Evolutionary conservation across 257 asterid species (phyloP), one percentile per base, ranked within the genome.

Genomic region (Verbena officinalis): DNA sequence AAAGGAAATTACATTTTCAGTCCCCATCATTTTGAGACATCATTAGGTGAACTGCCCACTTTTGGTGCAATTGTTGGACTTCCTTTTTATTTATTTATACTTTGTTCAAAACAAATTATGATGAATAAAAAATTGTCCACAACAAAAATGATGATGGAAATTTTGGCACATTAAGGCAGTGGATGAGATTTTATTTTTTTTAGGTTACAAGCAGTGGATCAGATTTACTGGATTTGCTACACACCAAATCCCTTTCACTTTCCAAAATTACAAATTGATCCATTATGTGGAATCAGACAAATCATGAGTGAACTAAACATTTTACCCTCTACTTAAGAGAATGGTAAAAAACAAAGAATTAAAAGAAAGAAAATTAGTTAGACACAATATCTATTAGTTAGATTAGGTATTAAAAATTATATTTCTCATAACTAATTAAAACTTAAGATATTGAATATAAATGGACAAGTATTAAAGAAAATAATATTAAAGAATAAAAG

Each of bases 191-290:
- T 59, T n/a, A n/a, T n/a, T n/a, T n/a, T n/a, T n/a, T n/a, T n/a
- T n/a, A n/a, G n/a, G n/a, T n/a, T n/a, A n/a, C n/a, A n/a, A n/a
- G 5, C 24, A 67, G 60, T 77, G 75, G 78, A 69, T 67, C 20
- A 58, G 65, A 30, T 22, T 70, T 59, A 60, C 64, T 44, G 2
- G 42, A 69, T 42, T 38, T 42, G 9, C 50, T 43, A 43, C 60
- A n/a, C 49, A 65, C 65, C 59, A 59, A 65, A 65, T 54, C n/a
- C n/a, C n/a, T n/a, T n/a, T n/a, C n/a, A n/a, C n/a, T n/a, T n/a
- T n/a, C n/a, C n/a, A n/a, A n/a, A n/a, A n/a, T n/a, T n/a, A n/a
- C n/a, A n/a, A n/a, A n/a, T n/a, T n/a, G n/a, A n/a, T n/a, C n/a
- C n/a, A n/a, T n/a, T n/a, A n/a, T n/a, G n/a, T n/a, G n/a, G n/a